Conservation (phyloP, 169 alveolate species). For the Cryptosporidium ryanae region DNA sequence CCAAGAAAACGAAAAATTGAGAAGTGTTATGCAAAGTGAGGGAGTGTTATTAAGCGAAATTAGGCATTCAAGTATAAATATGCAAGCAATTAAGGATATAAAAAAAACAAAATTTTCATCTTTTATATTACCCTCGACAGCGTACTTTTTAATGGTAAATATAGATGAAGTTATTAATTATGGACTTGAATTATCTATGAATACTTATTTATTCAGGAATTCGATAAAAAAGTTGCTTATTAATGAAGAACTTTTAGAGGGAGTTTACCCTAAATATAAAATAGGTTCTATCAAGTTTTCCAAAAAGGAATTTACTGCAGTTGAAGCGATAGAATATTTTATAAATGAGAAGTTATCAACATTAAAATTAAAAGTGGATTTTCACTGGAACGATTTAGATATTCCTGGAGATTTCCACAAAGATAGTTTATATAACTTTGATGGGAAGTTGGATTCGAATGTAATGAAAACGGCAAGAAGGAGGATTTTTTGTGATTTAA, state of each 20-base stretch:
- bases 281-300: not conserved
- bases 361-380: conserved; percentile 18
- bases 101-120: conserved; percentile 15
- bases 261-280: not conserved
- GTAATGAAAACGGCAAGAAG: conserved; percentile 26
- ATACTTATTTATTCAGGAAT: conserved; percentile 34
- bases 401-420: not conserved
- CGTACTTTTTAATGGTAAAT: not conserved
- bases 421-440: conserved; percentile 35
- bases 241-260: not conserved
- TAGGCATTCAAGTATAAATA: conserved; percentile 20
- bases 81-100: conserved; percentile 8
- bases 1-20: conserved; percentile 19
- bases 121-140: conserved; percentile 18
- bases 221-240: not conserved
- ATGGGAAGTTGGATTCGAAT: conserved; percentile 15
- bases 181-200: conserved; percentile 1
- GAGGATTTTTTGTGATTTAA: conserved; percentile 33
- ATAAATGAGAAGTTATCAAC: not conserved
- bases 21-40: not conserved
- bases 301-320: not conserved
- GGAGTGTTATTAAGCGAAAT: conserved; percentile 12
- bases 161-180: not conserved
- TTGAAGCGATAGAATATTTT: conserved; percentile 43
- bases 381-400: conserved; percentile 9